Percentiles rank a stretch among this genome's conserved stretches.
These are phyloP conservation scores for Micractinium conductrix DNA, from an alignment of 139 green algal species.

Conservation along the genomic window DNA sequence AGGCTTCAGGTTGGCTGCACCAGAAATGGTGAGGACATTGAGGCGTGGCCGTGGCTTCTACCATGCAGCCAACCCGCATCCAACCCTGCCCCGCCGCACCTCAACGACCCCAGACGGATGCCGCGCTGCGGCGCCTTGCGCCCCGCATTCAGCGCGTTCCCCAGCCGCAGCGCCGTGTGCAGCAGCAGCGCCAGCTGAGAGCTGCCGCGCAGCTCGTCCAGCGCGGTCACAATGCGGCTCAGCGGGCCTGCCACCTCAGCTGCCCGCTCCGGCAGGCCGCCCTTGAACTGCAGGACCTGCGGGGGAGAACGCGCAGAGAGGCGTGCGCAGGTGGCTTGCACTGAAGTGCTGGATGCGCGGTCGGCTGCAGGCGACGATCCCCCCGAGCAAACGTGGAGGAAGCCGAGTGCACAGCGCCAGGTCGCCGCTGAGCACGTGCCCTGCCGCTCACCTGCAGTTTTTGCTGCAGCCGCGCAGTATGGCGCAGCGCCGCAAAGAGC, in stretches of 20 bases:
- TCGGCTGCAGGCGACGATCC: too few species aligned
- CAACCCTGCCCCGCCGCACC: neutral
- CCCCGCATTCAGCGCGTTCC: slow-evolving; percentile 35
- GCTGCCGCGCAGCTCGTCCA: slow-evolving; percentile 19
- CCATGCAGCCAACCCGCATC: neutral
- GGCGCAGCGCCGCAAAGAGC: slow-evolving; percentile 35
- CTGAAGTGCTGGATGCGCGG: too few species aligned
- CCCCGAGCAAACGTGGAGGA: too few species aligned
- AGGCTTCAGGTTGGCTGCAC: neutral
- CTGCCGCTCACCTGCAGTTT: slow-evolving; percentile 18
- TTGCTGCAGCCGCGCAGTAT: slow-evolving; percentile 5
- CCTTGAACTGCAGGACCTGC: slow-evolving; percentile 25
- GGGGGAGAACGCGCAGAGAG: too few species aligned
- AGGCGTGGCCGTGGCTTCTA: neutral
- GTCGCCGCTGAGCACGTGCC: too few species aligned
- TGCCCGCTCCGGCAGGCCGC: slow-evolving; percentile 1
- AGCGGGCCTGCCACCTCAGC: slow-evolving; percentile 16
- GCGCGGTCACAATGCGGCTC: neutral
- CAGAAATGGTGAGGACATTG: neutral
- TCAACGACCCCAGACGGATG: slow-evolving; percentile 27
- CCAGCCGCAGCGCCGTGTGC: slow-evolving; percentile 34
- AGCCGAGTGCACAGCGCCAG: too few species aligned
- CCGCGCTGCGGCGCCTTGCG: slow-evolving; percentile 24
- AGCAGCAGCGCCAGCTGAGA: slow-evolving; percentile 9
- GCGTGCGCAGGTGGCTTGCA: too few species aligned